phyloP scores from a whole-genome alignment of 768 basidiomycete genomes.

The Rhizopogon salebrosus region DNA sequence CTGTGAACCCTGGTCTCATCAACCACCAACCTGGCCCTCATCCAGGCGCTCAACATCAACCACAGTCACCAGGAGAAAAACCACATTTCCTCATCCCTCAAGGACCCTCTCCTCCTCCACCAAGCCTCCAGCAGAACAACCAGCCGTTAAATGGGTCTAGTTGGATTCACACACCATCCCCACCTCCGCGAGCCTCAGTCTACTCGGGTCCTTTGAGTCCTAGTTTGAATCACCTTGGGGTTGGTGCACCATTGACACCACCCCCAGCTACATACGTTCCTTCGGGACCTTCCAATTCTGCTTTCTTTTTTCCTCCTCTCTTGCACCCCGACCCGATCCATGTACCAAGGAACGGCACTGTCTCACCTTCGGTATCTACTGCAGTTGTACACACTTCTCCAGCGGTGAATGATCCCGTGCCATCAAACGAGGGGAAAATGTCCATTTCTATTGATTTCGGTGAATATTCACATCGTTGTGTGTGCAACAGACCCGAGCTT shows the following conservation, averaged over 20 bases:
- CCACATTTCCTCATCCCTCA: slow-evolving; percentile 35
- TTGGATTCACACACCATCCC: slow-evolving; percentile 31
- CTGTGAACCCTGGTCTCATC: slow-evolving; percentile 31
- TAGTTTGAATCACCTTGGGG: neutral
- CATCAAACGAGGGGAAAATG: slow-evolving; percentile 67
- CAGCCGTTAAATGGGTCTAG: slow-evolving; percentile 21
- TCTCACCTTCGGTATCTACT: slow-evolving; percentile 17
- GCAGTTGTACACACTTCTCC: slow-evolving; percentile 3
- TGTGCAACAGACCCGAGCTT: neutral
- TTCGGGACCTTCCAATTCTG: neutral
- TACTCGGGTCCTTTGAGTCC: neutral
- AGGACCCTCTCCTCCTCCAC: slow-evolving; percentile 43
- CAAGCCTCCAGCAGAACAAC: slow-evolving; percentile 21
- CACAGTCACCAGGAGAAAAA: slow-evolving; percentile 27
- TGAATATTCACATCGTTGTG: slow-evolving; percentile 25
- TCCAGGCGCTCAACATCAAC: slow-evolving; percentile 24
- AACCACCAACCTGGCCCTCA: slow-evolving; percentile 49
- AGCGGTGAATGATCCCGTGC: slow-evolving; percentile 17
- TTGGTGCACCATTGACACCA: neutral
- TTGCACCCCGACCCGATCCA: slow-evolving; percentile 27
- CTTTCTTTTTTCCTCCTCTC: slow-evolving; percentile 9
- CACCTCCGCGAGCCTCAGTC: slow-evolving; percentile 11
- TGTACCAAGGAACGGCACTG: slow-evolving; percentile 10
- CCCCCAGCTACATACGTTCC: neutral
- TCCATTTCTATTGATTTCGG: slow-evolving; percentile 83